Base-by-base conservation (phyloP, 192 early-diverging fungal species). In the Umbelopsis vinacea region DNA sequence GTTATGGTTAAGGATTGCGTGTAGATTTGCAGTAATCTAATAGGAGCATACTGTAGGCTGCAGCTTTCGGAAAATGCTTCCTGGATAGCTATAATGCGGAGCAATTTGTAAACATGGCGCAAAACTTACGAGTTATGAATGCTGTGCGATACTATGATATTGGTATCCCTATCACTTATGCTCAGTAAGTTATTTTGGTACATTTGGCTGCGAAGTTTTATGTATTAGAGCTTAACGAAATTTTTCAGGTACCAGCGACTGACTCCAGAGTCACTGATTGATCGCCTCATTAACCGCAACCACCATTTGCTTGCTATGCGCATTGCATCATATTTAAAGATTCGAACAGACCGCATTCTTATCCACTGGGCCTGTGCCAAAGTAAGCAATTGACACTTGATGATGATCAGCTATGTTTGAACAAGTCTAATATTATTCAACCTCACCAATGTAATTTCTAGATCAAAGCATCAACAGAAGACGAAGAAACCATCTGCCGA, bases 331-430 rank as follows among this genome's bases (percentile, higher is more conserved):
- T 97, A 95, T 73, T 74, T 97, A 50, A 88, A 92, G 21, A 84
- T 96, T 55, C 86, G 89, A 17, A 83, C 86, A 0, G 93, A 95
- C 70, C 86, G 92, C 38, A 92, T 98, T 15, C 79, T 96, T 21
- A 92, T 97, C 52, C 93, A 97, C 74, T 99, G 98, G 98, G 98
- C 97, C 0, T 96, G 98, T 69, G 89, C 93, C 66, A 97, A 98
- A 84, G 91, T 92, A 76, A 70, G 52, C 47, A 19, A 23, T 45
- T 21, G 33, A 21, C 48, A 0, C 0, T 17, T 21, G 14, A 37
- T n/a, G 53, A 35, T 15, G 19, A 6, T 12, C 1, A 63, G 7
- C 2, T 3, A 19, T 10, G 12, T 29, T 19, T 37, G 15, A 29
- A 3, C 1, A 3, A 2, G 29, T 3, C 11, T 63, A 37, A 19